Base-by-base conservation (phyloP, 208 protist species). In the Trypanosoma caninum region DNA sequence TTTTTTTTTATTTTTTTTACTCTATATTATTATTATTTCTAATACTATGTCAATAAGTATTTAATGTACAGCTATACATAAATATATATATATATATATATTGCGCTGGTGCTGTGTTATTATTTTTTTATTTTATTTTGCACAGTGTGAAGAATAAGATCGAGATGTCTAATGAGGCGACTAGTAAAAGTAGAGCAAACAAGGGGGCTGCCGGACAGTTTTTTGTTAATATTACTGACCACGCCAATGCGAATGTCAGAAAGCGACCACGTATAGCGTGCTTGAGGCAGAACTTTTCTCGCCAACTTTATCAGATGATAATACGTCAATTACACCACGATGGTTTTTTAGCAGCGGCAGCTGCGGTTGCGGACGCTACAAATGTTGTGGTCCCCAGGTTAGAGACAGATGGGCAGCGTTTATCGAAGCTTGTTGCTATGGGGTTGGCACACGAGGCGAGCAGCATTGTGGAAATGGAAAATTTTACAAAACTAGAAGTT, bases 251-350 rank as follows among this genome's bases (percentile, higher is more conserved):
- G 3, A 27, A 23, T 47, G 13, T 8, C 41, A 77, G 72, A 10
- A 90, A 93, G 60, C 80, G 87, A 0, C 60, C 69, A 0, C 74
- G 87, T 14, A 56, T 60, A 4, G 77, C 65, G 3, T 76, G 81
- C 14, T 65, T 91, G 9, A 27, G 63, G 3, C 64, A 76, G 27
- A 74, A 82, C 7, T 65, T 91, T 28, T 72, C 73, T 10, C 54
- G 81, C 6, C 69, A 87, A 11, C 16, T 94, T 38, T 94, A 94
- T 60, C 74, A 86, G 60, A 68, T 91, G 65, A 76, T 92, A 7
- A 73, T 94, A 25, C 76, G 79, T 0, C 88, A 94, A 62, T 72
- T 94, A 14, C 83, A 91, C 41, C 74, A 90, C 56, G 88, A 94
- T 62, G 88, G 88, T 11, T 92, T 73, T 53, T 31, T 91, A 2